A percentile compares a stretch with the other conserved stretches of the same genome.
Evolutionary conservation across 495 filamentous ascomycete genomes (phyloP).

Genomic region (Aspergillus ostianus): DNA sequence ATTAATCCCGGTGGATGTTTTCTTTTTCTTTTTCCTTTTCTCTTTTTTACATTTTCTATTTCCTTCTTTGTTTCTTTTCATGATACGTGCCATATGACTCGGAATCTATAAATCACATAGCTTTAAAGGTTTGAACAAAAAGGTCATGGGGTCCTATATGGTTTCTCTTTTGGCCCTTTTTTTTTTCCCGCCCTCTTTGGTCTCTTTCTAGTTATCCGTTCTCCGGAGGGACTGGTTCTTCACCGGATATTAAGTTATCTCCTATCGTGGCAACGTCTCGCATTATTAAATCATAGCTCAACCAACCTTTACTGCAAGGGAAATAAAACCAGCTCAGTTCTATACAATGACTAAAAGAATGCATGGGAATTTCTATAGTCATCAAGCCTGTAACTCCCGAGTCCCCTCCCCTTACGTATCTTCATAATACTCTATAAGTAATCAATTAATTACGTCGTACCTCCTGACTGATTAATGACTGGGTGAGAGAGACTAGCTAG

Average conservation of each 20-base stretch:
- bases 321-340: neutral
- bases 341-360: neutral
- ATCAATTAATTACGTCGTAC: neutral
- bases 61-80: conserved; percentile 8
- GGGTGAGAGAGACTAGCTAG: neutral
- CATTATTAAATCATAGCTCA: conserved; percentile 13
- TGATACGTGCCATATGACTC: too few relatives aligned
- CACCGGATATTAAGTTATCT: neutral
- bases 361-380: neutral
- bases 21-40: conserved; percentile 7
- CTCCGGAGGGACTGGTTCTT: neutral
- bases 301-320: neutral
- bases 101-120: neutral
- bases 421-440: neutral
- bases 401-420: neutral
- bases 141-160: too few relatives aligned
- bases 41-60: neutral
- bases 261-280: conserved; percentile 7
- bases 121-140: neutral
- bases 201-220: neutral
- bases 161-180: neutral
- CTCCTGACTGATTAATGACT: neutral
- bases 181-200: neutral
- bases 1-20: conserved; percentile 4
- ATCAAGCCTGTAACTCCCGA: too few relatives aligned